Conservation (phyloP, 345 rosid species). For the Citrus sp. region DNA sequence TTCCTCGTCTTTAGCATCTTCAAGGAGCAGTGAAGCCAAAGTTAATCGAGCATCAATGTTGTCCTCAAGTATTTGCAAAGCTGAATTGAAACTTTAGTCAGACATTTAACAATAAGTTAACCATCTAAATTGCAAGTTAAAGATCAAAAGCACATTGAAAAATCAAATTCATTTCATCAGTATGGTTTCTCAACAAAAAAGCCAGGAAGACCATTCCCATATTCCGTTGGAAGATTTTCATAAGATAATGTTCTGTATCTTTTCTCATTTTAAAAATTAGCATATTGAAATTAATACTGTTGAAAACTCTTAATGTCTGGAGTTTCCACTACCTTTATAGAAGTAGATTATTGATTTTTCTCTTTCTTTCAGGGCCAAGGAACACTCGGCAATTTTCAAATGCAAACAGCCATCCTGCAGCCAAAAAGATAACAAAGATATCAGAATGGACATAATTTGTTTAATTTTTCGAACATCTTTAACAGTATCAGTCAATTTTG, state of each 20-base stretch:
- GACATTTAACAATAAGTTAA: background rate
- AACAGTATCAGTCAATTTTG: background rate
- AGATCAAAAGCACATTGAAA: background rate
- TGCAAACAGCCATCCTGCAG: constrained; percentile 38
- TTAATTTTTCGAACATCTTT: background rate
- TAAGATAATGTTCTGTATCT: background rate
- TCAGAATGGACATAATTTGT: background rate
- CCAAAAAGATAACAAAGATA: background rate
- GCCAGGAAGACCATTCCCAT: background rate
- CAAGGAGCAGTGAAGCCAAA: constrained; percentile 75
- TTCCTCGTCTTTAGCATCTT: constrained; percentile 76
- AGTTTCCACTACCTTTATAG: constrained; percentile 49
- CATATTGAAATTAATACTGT: background rate
- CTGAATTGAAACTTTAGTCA: constrained; percentile 40
- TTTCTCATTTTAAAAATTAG: background rate
- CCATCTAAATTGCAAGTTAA: background rate
- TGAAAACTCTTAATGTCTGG: background rate
- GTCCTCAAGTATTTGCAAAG: constrained; percentile 52
- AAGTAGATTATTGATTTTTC: constrained; percentile 58
- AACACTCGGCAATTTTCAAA: constrained; percentile 69
- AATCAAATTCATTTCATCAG: background rate
- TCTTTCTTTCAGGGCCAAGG: constrained; percentile 52
- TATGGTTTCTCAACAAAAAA: background rate
- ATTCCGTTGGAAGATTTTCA: background rate
- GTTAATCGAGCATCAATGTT: constrained; percentile 63